Conservation (phyloP, 2,329 filamentous ascomycete species). For the Cladosporium sp. region DNA sequence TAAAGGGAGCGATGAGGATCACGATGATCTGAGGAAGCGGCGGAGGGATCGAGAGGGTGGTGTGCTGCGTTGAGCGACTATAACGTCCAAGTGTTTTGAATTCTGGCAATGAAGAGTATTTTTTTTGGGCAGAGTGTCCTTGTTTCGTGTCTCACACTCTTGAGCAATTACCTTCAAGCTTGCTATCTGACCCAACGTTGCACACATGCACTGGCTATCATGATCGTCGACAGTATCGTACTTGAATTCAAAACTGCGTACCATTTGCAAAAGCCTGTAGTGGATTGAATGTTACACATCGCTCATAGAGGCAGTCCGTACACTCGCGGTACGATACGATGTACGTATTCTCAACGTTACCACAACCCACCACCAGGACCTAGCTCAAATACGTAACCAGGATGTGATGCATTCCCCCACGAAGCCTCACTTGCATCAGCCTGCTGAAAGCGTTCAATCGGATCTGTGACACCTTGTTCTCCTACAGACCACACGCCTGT, state of each 20-base stretch:
- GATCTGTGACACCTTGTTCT: not conserved
- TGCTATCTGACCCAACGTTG: no score
- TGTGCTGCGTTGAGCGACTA: not conserved
- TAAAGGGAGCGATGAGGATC: not conserved
- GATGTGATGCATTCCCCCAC: not conserved
- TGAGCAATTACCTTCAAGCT: not conserved
- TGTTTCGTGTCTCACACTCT: not conserved
- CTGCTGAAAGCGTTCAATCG: not conserved
- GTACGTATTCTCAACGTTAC: not conserved
- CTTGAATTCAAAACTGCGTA: no score
- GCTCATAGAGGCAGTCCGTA: no score
- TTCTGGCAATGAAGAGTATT: not conserved
- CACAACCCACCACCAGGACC: not conserved
- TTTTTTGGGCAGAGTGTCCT: not conserved
- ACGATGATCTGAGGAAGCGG: slow-evolving; percentile 8
- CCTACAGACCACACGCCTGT: not conserved
- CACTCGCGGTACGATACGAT: no score
- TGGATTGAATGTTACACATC: no score
- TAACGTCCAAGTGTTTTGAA: not conserved
- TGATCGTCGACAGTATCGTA: no score
- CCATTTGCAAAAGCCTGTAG: no score
- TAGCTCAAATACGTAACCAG: not conserved
- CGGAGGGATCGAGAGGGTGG: not conserved
- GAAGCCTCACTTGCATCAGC: not conserved
- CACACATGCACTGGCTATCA: no score